Conservation (phyloP, 768 basidiomycete species). For the Pleurotus cornucopiae region DNA sequence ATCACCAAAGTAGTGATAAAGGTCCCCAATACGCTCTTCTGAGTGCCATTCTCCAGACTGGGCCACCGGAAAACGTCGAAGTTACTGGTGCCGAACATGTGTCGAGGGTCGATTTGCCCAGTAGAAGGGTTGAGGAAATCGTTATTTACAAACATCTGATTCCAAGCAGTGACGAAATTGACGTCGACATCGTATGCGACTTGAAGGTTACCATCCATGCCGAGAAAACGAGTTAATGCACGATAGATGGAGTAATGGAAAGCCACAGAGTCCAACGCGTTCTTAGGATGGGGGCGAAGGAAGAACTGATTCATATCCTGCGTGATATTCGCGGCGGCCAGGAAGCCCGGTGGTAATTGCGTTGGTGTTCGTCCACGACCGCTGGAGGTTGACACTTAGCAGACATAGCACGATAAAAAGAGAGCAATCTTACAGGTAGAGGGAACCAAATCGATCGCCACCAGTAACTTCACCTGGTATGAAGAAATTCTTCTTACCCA, state of each 20-base stretch:
- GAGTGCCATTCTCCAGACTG: constrained; percentile 78
- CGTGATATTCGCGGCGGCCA: constrained; percentile 65
- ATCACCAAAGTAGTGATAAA: constrained; percentile 79
- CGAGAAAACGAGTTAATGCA: constrained; percentile 78
- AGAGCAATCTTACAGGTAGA: constrained; percentile 64
- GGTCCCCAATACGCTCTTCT: constrained; percentile 68
- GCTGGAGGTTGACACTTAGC: constrained; percentile 27
- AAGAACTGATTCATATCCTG: constrained; percentile 66
- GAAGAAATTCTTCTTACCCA: constrained; percentile 85
- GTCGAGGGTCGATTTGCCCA: constrained; percentile 70
- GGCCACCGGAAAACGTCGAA: constrained; percentile 97
- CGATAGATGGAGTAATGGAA: constrained; percentile 97
- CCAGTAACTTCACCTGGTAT: constrained; percentile 94
- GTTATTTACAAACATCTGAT: constrained; percentile 84
- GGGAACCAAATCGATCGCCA: constrained; percentile 83
- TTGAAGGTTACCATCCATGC: constrained; percentile 93
- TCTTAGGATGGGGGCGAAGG: constrained; percentile 58
- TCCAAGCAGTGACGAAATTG: constrained; percentile 90
- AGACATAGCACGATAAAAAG: background rate
- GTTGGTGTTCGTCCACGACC: constrained; percentile 85
- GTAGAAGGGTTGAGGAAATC: constrained; percentile 77
- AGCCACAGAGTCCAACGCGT: constrained; percentile 73
- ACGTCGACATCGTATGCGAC: constrained; percentile 82
- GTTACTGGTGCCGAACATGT: constrained; percentile 91
- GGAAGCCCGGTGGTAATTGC: constrained; percentile 64